Conservation (phyloP, 495 filamentous ascomycete genomes). For the Saxophila tyrrhenica region DNA sequence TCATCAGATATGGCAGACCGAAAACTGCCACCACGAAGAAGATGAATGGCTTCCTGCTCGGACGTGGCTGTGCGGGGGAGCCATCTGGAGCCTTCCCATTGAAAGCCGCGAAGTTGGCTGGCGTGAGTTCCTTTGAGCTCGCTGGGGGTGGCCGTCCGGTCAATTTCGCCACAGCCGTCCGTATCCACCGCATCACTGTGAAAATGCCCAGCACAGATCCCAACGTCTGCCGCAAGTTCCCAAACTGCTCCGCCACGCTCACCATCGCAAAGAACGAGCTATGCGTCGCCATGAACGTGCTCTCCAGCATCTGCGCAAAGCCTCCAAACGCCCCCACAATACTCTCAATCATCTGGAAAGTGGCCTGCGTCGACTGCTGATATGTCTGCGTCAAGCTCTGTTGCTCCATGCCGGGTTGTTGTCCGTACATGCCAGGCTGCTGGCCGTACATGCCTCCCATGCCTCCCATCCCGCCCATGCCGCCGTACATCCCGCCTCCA, state of each 20-base stretch:
- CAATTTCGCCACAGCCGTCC: constrained; percentile 78
- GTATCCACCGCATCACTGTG: constrained; percentile 86
- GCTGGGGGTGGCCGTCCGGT: constrained; percentile 89
- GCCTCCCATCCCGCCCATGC: constrained; percentile 26
- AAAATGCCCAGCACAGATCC: constrained; percentile 93
- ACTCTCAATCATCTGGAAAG: constrained; percentile 97
- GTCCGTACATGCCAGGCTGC: constrained; percentile 44
- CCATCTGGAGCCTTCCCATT: constrained; percentile 50
- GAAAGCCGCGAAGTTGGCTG: constrained; percentile 80
- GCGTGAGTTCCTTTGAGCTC: constrained; percentile 73
- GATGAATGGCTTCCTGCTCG: constrained; percentile 86
- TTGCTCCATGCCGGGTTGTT: constrained; percentile 65
- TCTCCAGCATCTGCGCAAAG: constrained; percentile 98
- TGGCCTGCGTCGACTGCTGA: constrained; percentile 85
- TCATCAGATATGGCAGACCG: constrained; percentile 90
- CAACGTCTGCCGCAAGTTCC: constrained; percentile 84
- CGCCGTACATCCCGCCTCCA: constrained; percentile 31
- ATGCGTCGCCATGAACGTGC: constrained; percentile 99
- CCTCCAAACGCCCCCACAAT: constrained; percentile 97
- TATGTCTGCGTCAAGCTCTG: constrained; percentile 86
- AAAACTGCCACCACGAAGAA: constrained; percentile 94
- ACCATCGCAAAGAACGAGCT: constrained; percentile 99
- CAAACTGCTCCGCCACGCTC: constrained; percentile 93
- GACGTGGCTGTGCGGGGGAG: constrained; percentile 41
- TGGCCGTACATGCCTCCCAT: constrained; percentile 37